Base-by-base conservation (phyloP, 495 filamentous ascomycete genomes). In the Penicillium pulvis region DNA sequence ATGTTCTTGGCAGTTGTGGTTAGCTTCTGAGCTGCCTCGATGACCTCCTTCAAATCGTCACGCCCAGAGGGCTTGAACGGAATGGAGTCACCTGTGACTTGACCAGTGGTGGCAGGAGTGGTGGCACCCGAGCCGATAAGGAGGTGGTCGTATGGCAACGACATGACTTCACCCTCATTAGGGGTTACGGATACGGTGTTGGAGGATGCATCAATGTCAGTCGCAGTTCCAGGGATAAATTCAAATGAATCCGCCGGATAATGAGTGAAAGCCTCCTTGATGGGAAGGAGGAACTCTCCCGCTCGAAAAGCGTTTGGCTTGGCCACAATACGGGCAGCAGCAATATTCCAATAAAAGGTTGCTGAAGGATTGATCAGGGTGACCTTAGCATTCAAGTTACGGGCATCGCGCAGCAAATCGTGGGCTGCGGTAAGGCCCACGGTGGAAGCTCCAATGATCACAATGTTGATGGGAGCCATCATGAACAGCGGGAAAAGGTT, bases 391-490 rank as follows among this genome's bases (percentile, higher is more conserved):
- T 71, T 66, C 26, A 49, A 10, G 16, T 6, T n/a, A 24, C 72
- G 59, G 19, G 77, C 77, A 61, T 82, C 73, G 48, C 79, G 75
- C 16, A 88, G 75, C 39, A 87, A 70, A 55, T 83, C 78, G 69
- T 90, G 85, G 4, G 86, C 82, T 42, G 85, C 68, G 17, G 71
- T 66, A 1, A 89, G 57, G 50, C 87, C 87, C n/a, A 81, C 79
- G 64, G 70, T 78, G 53, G 81, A 83, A 55, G 79, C 88, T 39
- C 89, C 89, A 11, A 90, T 77, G 43, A 92, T 75, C n/a, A 90
- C 74, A 51, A 91, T 49, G 23, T 62, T 68, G 51, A 51, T 61
- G 33, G 61, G 48, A 12, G 62, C 62, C 67, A 70, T 70, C 51
- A 20, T 59, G 41, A 31, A 26, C n/a, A 17, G 53, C 16, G 17